Base-by-base conservation (phyloP, 768 basidiomycete genomes). In the Psilocybe tampanensis region DNA sequence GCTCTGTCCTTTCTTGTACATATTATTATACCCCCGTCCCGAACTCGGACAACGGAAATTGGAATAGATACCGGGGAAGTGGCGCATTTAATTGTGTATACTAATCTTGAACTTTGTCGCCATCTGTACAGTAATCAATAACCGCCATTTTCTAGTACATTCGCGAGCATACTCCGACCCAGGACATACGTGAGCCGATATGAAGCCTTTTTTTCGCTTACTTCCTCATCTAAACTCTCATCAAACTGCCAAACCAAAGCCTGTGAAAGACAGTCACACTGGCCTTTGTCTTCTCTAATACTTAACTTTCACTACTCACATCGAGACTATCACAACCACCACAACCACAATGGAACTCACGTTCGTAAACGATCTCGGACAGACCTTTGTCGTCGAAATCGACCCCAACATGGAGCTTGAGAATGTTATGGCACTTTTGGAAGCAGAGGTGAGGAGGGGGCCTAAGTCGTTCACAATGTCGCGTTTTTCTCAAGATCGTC, bases 341-440 rank as follows among this genome's bases (percentile, higher is more conserved):
- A 52, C 33, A 24, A 32, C 52, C 55, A 66, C 61, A 60, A 93
- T 92, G 90, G 76, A 84, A 64, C 71, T 92, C 54, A 91, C 89
- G 2, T 90, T 92, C 67, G 72, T 85, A 43, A 89, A 77, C 47
- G 90, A 92, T 60, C 60, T 81, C 19, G 90, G 89, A 8, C 77
- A 86, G 54, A 75, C 79, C 1, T 90, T 82, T 63, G 66, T 73
- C 39, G 75, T 96, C 49, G 95, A 98, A 68, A 92, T 97, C 63
- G 93, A 95, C 74, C 83, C 92, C 1, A 82, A 80, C 52, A 95
- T 98, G 91, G 87, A 92, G 70, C 83, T 98, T 24, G 91, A 93
- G 77, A 90, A 95, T 70, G 87, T 98, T 34, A 89, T 90, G 83
- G 96, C 93, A 12, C 78, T 98, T 52, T 80, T 97, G n/a, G 94